Evolutionary conservation across 169 alveolate genomes (phyloP).

Genomic region (Cryptosporidium tyzzeri): DNA sequence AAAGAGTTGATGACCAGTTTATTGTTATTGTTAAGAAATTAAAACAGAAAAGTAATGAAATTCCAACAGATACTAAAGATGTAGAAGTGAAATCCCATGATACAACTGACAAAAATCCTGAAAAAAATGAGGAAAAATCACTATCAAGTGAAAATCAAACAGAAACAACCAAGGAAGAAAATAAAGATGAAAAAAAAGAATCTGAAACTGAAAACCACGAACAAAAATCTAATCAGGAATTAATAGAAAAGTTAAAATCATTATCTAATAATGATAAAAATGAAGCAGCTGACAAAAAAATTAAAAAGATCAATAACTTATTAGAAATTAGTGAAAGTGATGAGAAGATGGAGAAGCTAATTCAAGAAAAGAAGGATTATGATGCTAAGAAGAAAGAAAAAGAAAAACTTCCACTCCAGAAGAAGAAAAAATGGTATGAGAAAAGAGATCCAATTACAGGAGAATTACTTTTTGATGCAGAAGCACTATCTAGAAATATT

Average conservation of each 20-base stretch:
- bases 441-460: slow-evolving; percentile 73
- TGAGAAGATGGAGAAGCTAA: slow-evolving; percentile 24
- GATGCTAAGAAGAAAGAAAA: slow-evolving; percentile 36
- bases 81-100: slow-evolving; percentile 9
- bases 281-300: not conserved
- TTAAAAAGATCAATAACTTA: slow-evolving; percentile 6
- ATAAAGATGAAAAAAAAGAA: not conserved
- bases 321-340: slow-evolving; percentile 3
- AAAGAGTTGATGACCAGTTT: slow-evolving; percentile 14
- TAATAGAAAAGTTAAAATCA: slow-evolving; percentile 55
- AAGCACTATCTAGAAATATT: slow-evolving; percentile 52
- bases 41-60: not conserved
- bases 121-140: not conserved
- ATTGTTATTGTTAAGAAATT: slow-evolving; percentile 17
- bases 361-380: slow-evolving; percentile 55
- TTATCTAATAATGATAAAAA: not conserved
- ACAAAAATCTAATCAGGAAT: slow-evolving; percentile 18
- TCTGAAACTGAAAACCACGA: not conserved
- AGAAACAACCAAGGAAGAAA: not conserved
- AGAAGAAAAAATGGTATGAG: slow-evolving; percentile 63
- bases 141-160: not conserved
- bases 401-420: slow-evolving; percentile 19
- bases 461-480: slow-evolving; percentile 56
- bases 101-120: not conserved
- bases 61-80: slow-evolving; percentile 30